These are phyloP conservation scores for Cryptococcus sp. DNA, from an alignment of 1,284 basidiomycete species.

Conservation along the genomic window DNA sequence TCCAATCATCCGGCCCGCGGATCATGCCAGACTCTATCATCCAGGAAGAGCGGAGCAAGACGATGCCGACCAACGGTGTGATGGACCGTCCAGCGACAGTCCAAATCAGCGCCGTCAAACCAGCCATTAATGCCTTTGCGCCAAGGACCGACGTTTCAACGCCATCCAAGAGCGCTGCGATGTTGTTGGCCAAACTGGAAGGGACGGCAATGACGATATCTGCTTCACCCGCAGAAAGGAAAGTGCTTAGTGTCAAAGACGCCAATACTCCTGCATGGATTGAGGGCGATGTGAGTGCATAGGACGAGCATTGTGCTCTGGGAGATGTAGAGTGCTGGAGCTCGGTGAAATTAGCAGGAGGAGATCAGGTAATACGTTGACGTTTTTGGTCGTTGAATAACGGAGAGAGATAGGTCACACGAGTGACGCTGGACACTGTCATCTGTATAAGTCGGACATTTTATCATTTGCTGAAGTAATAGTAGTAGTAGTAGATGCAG, in stretches of 20 bases:
- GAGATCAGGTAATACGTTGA: background rate
- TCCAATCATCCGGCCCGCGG: background rate
- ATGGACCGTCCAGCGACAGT: no score
- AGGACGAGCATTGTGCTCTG: background rate
- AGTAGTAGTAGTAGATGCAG: no score
- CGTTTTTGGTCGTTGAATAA: no score
- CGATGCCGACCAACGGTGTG: no score
- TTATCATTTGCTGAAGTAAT: no score
- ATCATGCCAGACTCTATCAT: no score
- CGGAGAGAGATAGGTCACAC: no score
- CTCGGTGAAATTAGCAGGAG: background rate
- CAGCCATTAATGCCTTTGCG: conserved; percentile 6
- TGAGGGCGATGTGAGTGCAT: conserved; percentile 16
- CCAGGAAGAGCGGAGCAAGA: no score
- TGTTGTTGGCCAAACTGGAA: conserved; percentile 14
- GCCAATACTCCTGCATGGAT: conserved; percentile 16
- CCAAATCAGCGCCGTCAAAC: conserved; percentile 2
- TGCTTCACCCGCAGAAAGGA: conserved; percentile 14
- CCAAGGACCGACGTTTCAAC: conserved; percentile 15
- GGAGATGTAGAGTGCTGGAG: background rate
- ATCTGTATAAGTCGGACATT: no score
- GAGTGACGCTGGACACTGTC: no score
- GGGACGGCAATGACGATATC: conserved; percentile 5
- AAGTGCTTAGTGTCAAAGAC: conserved; percentile 20
- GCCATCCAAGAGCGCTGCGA: conserved; percentile 9